These are phyloP conservation scores for Colletotrichum falcatum DNA, from an alignment of 2,329 filamentous ascomycete genomes.

Conservation along the genomic window DNA sequence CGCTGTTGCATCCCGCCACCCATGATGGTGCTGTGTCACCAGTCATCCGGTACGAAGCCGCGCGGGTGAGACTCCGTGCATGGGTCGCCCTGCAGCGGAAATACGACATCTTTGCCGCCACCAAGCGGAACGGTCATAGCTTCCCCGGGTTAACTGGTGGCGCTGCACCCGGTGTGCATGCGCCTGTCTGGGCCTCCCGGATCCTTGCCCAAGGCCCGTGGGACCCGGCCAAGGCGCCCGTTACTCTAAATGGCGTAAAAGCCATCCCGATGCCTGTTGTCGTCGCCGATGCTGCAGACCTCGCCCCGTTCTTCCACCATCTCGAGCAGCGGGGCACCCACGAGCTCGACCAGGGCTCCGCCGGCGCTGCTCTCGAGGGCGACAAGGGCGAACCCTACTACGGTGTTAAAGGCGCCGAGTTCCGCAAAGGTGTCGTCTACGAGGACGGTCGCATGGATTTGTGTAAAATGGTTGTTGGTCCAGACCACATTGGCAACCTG, in stretches of 20 bases:
- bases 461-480: slow-evolving; percentile 67
- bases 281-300: slow-evolving; percentile 48
- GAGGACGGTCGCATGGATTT: slow-evolving; percentile 65
- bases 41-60: slow-evolving; percentile 53
- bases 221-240: slow-evolving; percentile 47
- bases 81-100: slow-evolving; percentile 53
- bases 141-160: slow-evolving; percentile 47
- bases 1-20: slow-evolving; percentile 49
- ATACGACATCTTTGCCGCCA: slow-evolving; percentile 50
- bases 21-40: slow-evolving; percentile 51
- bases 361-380: slow-evolving; percentile 48
- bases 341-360: slow-evolving; percentile 42
- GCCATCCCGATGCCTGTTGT: slow-evolving; percentile 52
- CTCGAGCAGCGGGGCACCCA: slow-evolving; percentile 49
- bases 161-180: slow-evolving; percentile 49
- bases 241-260: slow-evolving; percentile 48
- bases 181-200: slow-evolving; percentile 50
- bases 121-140: slow-evolving; percentile 48
- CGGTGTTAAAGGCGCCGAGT: slow-evolving; percentile 51
- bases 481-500: slow-evolving; percentile 61
- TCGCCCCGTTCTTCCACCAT: slow-evolving; percentile 51
- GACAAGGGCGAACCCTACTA: slow-evolving; percentile 54
- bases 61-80: slow-evolving; percentile 52
- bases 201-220: slow-evolving; percentile 52
- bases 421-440: slow-evolving; percentile 57